Evolutionary conservation across 371 early-diverging fungal genomes (phyloP).

Genomic region (Synchytrium microbalum): DNA sequence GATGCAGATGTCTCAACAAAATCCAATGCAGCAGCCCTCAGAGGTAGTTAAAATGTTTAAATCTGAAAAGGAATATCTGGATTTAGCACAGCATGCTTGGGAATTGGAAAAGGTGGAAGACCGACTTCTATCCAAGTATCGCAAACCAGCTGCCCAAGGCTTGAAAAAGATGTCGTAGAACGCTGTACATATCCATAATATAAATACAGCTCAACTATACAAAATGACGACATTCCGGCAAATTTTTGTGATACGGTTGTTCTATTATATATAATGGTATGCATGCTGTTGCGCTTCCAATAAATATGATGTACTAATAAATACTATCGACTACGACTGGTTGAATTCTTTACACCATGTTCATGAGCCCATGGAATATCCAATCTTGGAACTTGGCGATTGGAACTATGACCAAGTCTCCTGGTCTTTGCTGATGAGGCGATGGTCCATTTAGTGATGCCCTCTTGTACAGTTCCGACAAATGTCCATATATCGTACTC

Average conservation of each 20-base stretch:
- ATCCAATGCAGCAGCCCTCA: conserved; percentile 63
- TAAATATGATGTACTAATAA: too few relatives aligned
- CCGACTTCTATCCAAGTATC: conserved; percentile 67
- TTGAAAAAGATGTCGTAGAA: too few relatives aligned
- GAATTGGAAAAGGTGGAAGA: conserved; percentile 76
- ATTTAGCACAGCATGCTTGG: conserved; percentile 73
- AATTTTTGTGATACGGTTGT: too few relatives aligned
- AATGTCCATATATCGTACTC: not conserved
- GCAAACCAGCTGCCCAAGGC: too few relatives aligned
- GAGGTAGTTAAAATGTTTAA: conserved; percentile 80
- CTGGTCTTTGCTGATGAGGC: not conserved
- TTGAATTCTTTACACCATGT: too few relatives aligned
- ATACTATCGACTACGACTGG: too few relatives aligned
- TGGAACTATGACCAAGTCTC: not conserved
- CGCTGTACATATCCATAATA: too few relatives aligned
- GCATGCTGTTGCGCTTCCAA: too few relatives aligned
- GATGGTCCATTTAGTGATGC: not conserved
- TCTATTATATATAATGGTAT: too few relatives aligned
- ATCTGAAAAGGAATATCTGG: conserved; percentile 80
- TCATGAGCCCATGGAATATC: too few relatives aligned
- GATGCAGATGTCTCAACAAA: conserved; percentile 14
- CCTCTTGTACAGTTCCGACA: not conserved
- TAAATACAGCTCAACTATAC: too few relatives aligned
- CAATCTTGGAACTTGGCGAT: not conserved
- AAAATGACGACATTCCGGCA: too few relatives aligned